These are phyloP conservation scores for Aspergillus novoparasiticus DNA, from an alignment of 2,329 filamentous ascomycete species.

Conservation along the genomic window DNA sequence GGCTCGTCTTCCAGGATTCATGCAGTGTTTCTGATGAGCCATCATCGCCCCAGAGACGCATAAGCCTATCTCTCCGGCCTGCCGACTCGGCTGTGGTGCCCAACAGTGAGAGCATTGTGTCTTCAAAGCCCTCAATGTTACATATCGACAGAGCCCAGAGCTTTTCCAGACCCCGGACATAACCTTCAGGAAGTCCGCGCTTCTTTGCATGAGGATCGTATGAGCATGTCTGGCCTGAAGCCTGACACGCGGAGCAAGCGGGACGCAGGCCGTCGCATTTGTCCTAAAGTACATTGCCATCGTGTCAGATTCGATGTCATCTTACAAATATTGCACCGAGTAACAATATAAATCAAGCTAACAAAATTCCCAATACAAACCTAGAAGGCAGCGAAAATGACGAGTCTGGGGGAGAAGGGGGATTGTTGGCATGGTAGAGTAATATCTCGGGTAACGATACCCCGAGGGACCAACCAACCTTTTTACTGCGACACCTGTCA, in stretches of 20 bases:
- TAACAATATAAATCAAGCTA: background rate
- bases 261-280: constrained; percentile 50
- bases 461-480: constrained; percentile 26
- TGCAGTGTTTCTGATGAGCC: constrained; percentile 45
- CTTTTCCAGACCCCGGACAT: constrained; percentile 50
- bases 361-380: background rate
- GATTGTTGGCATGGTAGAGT: background rate
- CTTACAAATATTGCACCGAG: background rate
- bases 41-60: constrained; percentile 45
- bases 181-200: constrained; percentile 49
- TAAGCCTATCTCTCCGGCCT: constrained; percentile 35
- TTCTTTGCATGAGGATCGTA: constrained; percentile 50
- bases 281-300: constrained; percentile 28
- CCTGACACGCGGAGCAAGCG: constrained; percentile 45
- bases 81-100: constrained; percentile 38
- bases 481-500: constrained; percentile 49
- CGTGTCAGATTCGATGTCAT: background rate
- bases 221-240: constrained; percentile 43
- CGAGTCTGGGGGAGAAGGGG: background rate
- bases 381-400: background rate
- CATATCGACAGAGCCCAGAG: constrained; percentile 48
- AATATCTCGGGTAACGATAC: background rate
- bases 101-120: constrained; percentile 42
- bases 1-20: constrained; percentile 48
- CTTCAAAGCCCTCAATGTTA: constrained; percentile 49